Evolutionary conservation across 495 filamentous ascomycete genomes (phyloP), one percentile per base, ranked within the genome.

Genomic region (Annulohypoxylon stygium): DNA sequence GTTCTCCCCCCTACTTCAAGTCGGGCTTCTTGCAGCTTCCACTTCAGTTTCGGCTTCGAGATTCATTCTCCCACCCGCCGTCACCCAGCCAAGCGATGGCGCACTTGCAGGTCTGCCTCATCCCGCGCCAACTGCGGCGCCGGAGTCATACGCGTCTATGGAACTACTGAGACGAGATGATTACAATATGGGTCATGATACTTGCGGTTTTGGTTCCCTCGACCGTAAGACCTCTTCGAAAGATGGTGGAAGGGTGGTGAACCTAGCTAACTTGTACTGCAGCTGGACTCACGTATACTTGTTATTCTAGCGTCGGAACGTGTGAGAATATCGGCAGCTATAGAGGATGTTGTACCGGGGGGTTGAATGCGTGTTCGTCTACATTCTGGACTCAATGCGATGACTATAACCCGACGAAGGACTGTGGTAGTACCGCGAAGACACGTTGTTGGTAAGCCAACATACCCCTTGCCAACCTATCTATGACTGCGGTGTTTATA

Each of bases 381-480:
- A 67, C 57, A 10, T 70, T 75, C n/a, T 71, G 67, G 72, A 75
- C 67, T 0, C 25, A 67, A 23, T 75, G 72, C 43, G 67, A 75
- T 16, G 71, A 75, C 45, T 75, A 75, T 61, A 45, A 70, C 25
- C 55, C 67, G 8, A 71, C 50, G 8, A 67, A 57, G 59, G 23
- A 14, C 26, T 75, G 72, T 30, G 62, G 61, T 7, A 43, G n/a
- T 7, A 43, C 30, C 30, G 48, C 50, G 12, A 65, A 75, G 34
- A 75, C 72, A 12, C 72, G 72, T 47, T 75, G 67, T 59, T 75
- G 72, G 72, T 71, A 61, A 51, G 58, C 39, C 8, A 14, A 18
- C 2, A 50, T n/a, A 26, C 64, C 36, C 2, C 16, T 48, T 7
- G 0, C 4, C 1, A 16, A 36, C 11, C 14, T 48, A 4, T 33